Evolutionary conservation across 768 basidiomycete species (phyloP).

Genomic region (Collybiopsis luxurians): DNA sequence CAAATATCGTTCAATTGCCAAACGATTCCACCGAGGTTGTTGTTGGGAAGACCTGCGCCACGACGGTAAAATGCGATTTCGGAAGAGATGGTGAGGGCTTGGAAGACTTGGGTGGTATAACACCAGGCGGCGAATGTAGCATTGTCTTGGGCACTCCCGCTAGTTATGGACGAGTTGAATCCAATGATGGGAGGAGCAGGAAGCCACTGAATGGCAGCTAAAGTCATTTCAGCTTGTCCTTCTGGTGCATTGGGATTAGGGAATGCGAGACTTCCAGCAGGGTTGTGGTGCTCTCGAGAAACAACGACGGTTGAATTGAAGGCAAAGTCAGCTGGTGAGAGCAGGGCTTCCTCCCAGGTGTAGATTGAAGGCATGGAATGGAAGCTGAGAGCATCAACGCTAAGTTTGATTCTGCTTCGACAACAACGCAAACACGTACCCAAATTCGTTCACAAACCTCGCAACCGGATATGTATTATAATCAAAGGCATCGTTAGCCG

Average conservation of each 20-base stretch:
- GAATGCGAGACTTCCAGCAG: conserved; percentile 48
- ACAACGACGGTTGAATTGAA: conserved; percentile 58
- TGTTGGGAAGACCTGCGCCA: conserved; percentile 55
- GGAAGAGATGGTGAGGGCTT: conserved; percentile 56
- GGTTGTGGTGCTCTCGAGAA: conserved; percentile 56
- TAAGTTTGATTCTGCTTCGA: neutral
- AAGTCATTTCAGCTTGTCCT: conserved; percentile 52
- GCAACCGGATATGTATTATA: conserved; percentile 51
- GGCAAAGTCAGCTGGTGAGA: conserved; percentile 46
- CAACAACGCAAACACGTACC: conserved; percentile 27
- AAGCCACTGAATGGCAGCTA: conserved; percentile 52
- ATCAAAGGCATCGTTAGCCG: conserved; percentile 49
- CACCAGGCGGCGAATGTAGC: conserved; percentile 65
- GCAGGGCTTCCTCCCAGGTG: conserved; percentile 55
- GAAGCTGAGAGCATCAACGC: conserved; percentile 32
- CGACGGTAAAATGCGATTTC: conserved; percentile 58
- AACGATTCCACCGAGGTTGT: conserved; percentile 56
- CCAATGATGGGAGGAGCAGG: conserved; percentile 35
- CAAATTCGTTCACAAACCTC: conserved; percentile 59
- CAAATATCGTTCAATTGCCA: conserved; percentile 64
- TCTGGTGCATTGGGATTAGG: conserved; percentile 54
- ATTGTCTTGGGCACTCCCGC: conserved; percentile 39
- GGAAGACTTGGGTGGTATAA: conserved; percentile 62
- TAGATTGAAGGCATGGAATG: conserved; percentile 66
- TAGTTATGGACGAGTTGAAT: conserved; percentile 7